These are phyloP conservation scores for Sparassis latifolia DNA, from an alignment of 1,284 basidiomycete genomes.

Conservation along the genomic window DNA sequence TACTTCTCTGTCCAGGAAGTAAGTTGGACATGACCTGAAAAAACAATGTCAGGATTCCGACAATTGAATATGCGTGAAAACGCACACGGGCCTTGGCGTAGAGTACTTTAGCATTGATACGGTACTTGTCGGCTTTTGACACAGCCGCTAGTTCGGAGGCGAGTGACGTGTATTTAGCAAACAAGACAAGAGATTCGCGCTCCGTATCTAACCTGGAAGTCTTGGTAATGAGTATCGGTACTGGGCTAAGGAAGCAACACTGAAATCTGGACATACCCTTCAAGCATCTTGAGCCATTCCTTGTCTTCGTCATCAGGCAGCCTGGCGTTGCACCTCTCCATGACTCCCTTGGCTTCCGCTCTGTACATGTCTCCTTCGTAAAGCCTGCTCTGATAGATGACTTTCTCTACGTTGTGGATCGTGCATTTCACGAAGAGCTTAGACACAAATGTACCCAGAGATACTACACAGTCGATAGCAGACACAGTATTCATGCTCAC, in stretches of 20 bases:
- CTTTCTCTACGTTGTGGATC: constrained; percentile 3
- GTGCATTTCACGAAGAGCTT: background rate
- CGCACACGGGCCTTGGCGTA: background rate
- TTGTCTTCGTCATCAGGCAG: background rate
- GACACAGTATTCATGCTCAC: background rate
- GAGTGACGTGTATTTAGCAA: background rate
- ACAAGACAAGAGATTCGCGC: background rate
- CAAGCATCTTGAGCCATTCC: background rate
- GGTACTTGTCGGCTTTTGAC: background rate
- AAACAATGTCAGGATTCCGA: background rate
- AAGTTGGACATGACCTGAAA: background rate
- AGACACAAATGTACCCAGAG: background rate
- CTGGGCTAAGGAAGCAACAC: background rate
- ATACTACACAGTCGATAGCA: background rate
- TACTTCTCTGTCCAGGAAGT: background rate
- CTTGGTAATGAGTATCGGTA: background rate
- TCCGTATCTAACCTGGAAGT: background rate
- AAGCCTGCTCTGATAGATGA: constrained; percentile 9
- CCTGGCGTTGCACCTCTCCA: background rate
- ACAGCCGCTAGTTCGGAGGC: background rate
- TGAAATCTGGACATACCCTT: background rate
- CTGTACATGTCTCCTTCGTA: constrained; percentile 1
- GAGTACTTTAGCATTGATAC: background rate
- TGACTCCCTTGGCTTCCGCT: background rate
- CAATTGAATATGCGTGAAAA: background rate